phyloP scores from a whole-genome alignment of 2,329 filamentous ascomycete genomes.

The Aureobasidium vineae region DNA sequence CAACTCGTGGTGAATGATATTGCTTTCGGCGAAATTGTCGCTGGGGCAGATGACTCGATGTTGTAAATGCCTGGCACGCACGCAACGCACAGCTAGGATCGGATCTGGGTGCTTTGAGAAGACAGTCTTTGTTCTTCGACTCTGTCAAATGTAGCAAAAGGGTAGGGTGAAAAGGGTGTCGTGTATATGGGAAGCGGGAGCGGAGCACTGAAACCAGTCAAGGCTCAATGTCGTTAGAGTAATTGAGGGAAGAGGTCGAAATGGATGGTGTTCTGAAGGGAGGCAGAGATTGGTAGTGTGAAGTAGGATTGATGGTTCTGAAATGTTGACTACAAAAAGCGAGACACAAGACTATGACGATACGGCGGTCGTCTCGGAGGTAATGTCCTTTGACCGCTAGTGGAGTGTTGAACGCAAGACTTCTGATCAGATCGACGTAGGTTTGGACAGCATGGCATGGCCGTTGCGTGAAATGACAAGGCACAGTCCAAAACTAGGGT shows the following conservation, averaged over 20 bases:
- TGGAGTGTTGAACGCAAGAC: background rate
- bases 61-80: slow-evolving; percentile 8
- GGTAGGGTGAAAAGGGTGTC: background rate
- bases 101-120: background rate
- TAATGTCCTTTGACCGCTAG: slow-evolving; percentile 4
- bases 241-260: background rate
- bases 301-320: background rate
- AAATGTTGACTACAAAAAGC: background rate
- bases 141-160: slow-evolving; percentile 4
- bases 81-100: background rate
- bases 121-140: slow-evolving; percentile 5
- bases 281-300: slow-evolving; percentile 1
- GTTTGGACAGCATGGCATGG: slow-evolving; percentile 14
- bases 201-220: background rate
- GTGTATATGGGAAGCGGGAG: background rate
- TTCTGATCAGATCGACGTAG: slow-evolving; percentile 10
- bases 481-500: background rate
- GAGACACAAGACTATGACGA: slow-evolving; percentile 9
- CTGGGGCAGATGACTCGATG: slow-evolving; percentile 3
- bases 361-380: background rate
- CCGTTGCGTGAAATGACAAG: background rate
- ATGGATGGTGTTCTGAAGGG: background rate
- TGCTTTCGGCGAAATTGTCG: background rate
- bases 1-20: slow-evolving; percentile 4
- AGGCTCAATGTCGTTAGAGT: background rate